Evolutionary conservation across 2,329 filamentous ascomycete genomes (phyloP), one percentile per base, ranked within the genome.

Genomic region (Volutella citrinella): DNA sequence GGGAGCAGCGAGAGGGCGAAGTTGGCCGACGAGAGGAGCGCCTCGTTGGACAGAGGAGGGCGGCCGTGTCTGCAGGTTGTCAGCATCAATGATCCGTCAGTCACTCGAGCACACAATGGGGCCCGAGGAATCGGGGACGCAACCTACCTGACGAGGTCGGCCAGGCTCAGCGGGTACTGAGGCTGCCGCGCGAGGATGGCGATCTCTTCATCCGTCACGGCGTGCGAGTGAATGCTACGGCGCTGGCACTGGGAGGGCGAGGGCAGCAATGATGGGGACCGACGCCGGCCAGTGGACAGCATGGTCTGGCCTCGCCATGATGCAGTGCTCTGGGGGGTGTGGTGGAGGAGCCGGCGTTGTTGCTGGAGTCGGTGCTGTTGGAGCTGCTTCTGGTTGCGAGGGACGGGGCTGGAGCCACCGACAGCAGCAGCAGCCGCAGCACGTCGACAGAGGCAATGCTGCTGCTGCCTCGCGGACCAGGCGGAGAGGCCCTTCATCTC

Each of bases 1-100:
- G 93, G 93, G 9, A 97, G 81, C 33, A 96, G 84, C 18, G 84
- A 87, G 47, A 97, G 83, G 10, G 93, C 95, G 67, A 97, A 97
- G 68, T 96, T 95, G 43, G 93, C 93, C 3, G 90, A 96, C 22
- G 84, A 80, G 52, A 95, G 80, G 36, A 98, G 78, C 15, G 87
- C 85, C 23, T 82, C 73, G 36, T 83, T 78, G 4, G 86, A 86
- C 32, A 97, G 76, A 0, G 93, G 90, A 19, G 91, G 91, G 7
- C 86, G 82, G 41, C 93, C 93, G 49, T 82, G 74, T 57, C 78
- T 81, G 4, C 15, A 16, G 19, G 4, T 30, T 30, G 6, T 15
- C 9, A n/a, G 11, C 7, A 5, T 21, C 4, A 26, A 32, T 12
- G 19, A 32, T 50, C 34, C n/a, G 10, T n/a, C n/a, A n/a, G n/a